Evolutionary conservation across 2,329 filamentous ascomycete genomes (phyloP).

Genomic region (Ophiostoma sp.): DNA sequence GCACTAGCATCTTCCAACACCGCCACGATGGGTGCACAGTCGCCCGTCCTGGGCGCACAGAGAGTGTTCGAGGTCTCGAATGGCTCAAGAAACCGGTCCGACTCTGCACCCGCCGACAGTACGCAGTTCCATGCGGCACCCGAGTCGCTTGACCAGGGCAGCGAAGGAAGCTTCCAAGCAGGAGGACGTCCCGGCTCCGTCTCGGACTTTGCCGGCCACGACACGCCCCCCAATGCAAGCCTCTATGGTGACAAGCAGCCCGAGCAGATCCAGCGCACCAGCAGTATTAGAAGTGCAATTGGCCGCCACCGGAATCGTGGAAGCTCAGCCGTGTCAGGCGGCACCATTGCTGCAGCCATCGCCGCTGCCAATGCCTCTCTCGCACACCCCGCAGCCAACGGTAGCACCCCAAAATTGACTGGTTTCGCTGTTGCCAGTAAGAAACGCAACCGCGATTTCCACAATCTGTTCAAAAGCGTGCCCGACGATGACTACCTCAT

Average conservation of each 20-base stretch:
- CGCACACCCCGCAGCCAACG: constrained; percentile 54
- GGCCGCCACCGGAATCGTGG: constrained; percentile 60
- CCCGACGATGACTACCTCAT: constrained; percentile 97
- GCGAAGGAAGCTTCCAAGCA: constrained; percentile 12
- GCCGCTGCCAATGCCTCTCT: constrained; percentile 64
- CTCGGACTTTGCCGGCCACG: constrained; percentile 44
- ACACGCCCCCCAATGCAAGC: constrained; percentile 61
- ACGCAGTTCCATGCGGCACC: neutral
- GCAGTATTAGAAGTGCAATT: constrained; percentile 61
- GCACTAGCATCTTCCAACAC: neutral
- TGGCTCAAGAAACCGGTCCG: constrained; percentile 49
- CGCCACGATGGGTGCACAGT: constrained; percentile 35
- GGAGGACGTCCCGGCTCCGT: constrained; percentile 42
- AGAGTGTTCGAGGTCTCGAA: constrained; percentile 25
- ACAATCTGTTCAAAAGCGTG: constrained; percentile 88
- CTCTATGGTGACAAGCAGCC: constrained; percentile 55
- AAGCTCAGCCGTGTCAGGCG: constrained; percentile 66
- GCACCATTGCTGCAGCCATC: constrained; percentile 64
- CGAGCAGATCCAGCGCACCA: constrained; percentile 48
- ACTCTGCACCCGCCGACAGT: constrained; percentile 52
- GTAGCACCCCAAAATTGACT: constrained; percentile 69
- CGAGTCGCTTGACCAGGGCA: constrained; percentile 18
- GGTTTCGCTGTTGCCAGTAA: constrained; percentile 95
- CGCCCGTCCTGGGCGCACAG: constrained; percentile 7
- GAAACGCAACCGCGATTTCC: constrained; percentile 93